These are phyloP conservation scores for Nakazawaea wickerhamii DNA, from an alignment of 805 yeast species.

Conservation along the genomic window DNA sequence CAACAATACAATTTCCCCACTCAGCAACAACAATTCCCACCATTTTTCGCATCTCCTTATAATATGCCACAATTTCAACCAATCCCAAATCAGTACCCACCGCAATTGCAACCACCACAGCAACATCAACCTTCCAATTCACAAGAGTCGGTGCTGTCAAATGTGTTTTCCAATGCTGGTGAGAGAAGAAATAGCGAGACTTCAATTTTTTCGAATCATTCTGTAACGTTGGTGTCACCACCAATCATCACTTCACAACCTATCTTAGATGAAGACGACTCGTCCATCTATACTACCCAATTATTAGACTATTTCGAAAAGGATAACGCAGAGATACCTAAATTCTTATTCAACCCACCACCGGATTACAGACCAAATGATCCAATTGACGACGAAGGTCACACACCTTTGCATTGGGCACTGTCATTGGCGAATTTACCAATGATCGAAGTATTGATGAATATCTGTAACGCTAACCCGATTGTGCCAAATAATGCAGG, in stretches of 20 bases:
- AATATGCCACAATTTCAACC: conserved; percentile 4
- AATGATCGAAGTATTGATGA: conserved; percentile 49
- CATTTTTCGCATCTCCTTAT: background rate
- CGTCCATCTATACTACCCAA: conserved; percentile 32
- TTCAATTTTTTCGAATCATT: conserved; percentile 35
- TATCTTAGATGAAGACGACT: conserved; percentile 27
- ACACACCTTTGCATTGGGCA: conserved; percentile 83
- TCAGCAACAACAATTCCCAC: conserved; percentile 11
- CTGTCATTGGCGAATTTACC: conserved; percentile 68
- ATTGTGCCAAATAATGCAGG: conserved; percentile 49
- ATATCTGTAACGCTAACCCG: conserved; percentile 58
- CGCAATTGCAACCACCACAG: conserved; percentile 16
- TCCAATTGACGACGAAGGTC: conserved; percentile 74
- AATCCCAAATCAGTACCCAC: background rate
- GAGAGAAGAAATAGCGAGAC: conserved; percentile 33
- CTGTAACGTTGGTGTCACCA: conserved; percentile 13
- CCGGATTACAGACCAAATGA: conserved; percentile 58
- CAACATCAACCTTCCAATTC: conserved; percentile 18
- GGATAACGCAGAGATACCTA: conserved; percentile 33
- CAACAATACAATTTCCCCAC: conserved; percentile 11
- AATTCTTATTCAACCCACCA: conserved; percentile 50
- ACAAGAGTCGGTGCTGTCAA: conserved; percentile 14
- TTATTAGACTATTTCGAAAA: conserved; percentile 49
- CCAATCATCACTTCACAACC: conserved; percentile 7
- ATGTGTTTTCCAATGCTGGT: conserved; percentile 13